Evolutionary conservation across 139 green algal genomes (phyloP).

Genomic region (Micractinium conductrix): DNA sequence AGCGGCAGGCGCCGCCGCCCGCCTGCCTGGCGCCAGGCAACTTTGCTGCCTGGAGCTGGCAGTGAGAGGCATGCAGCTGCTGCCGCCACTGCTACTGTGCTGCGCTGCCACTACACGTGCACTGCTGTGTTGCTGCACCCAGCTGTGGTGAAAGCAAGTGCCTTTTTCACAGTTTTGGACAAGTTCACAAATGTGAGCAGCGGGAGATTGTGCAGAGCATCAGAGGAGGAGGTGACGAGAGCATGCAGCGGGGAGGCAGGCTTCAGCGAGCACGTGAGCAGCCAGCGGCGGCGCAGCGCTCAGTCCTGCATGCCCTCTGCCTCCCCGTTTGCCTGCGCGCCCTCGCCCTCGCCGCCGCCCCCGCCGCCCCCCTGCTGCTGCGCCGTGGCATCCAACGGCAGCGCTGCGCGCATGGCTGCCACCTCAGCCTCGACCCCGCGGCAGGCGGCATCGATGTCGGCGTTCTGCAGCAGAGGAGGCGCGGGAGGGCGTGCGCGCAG

Average conservation of each 20-base stretch:
- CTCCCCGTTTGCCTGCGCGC: neutral
- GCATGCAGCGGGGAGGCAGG: neutral
- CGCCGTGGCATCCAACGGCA: neutral
- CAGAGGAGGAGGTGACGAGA: neutral
- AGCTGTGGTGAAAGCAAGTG: too few species aligned
- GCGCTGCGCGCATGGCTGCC: constrained; percentile 22
- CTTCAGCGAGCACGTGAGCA: neutral
- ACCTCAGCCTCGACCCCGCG: constrained; percentile 13
- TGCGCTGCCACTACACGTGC: neutral
- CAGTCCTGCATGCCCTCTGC: constrained; percentile 13
- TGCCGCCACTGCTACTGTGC: too few species aligned
- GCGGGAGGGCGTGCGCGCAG: too few species aligned
- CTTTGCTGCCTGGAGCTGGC: constrained; percentile 22
- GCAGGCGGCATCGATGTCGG: constrained; percentile 67
- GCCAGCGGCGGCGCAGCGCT: neutral
- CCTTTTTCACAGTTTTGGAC: too few species aligned
- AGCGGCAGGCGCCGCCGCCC: neutral
- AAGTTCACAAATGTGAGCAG: too few species aligned
- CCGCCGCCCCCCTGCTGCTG: neutral
- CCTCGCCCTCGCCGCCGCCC: too few species aligned
- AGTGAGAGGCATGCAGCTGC: neutral
- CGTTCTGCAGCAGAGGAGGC: constrained; percentile 51
- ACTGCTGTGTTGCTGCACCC: too few species aligned
- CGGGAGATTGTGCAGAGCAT: neutral
- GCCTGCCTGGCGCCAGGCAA: neutral